Evolutionary conservation across 345 rosid genomes (phyloP).

Genomic region (Anastatica hierochuntica): DNA sequence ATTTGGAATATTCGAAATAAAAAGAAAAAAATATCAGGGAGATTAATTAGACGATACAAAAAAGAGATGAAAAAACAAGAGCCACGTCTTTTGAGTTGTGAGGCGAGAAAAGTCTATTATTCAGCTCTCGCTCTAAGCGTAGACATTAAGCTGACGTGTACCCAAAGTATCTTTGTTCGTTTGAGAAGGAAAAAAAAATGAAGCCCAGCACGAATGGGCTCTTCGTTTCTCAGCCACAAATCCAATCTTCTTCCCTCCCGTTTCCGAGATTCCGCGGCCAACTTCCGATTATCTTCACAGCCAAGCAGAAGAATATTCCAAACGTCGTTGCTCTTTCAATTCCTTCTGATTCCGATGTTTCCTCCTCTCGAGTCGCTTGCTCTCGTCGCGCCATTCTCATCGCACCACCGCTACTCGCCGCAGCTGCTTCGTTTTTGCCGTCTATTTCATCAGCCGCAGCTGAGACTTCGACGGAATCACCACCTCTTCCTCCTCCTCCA

Average conservation of each 20-base stretch:
- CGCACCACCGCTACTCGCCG: constrained; percentile 18
- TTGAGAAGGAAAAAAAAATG: no score
- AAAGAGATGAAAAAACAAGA: no score
- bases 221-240: constrained; percentile 13
- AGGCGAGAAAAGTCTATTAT: no score
- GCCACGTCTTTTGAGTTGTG: no score
- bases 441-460: constrained; percentile 8
- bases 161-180: no score
- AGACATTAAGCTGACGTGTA: no score
- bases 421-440: constrained; percentile 18
- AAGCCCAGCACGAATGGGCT: constrained; percentile 14
- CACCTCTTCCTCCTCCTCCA: constrained; percentile 12
- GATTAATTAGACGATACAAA: no score
- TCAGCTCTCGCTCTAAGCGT: no score
- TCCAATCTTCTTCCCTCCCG: constrained; percentile 8
- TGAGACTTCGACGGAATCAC: neutral
- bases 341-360: constrained; percentile 8
- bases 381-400: constrained; percentile 27
- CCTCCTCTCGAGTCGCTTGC: constrained; percentile 4
- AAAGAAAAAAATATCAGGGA: no score
- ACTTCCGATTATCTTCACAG: constrained; percentile 4
- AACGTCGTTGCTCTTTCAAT: constrained; percentile 7
- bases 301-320: neutral
- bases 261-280: constrained; percentile 7
- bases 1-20: no score